These are phyloP conservation scores for Phytophthora brassicae DNA, from an alignment of 352 stramenopile genomes.

Conservation along the genomic window DNA sequence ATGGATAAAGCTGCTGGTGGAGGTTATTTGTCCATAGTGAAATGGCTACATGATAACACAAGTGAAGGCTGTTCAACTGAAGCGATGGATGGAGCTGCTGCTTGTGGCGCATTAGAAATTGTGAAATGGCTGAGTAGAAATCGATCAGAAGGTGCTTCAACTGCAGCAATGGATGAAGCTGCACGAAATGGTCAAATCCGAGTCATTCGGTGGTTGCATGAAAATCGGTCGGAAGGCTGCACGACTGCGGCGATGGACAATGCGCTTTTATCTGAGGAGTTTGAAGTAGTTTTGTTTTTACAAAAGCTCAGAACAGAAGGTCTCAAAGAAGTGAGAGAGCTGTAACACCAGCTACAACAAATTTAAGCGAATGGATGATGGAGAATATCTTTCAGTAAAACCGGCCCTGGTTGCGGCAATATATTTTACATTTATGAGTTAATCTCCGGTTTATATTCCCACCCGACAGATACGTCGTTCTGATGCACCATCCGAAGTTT, in stretches of 20 bases:
- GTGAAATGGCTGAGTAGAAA: constrained; percentile 2
- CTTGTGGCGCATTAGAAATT: constrained; percentile 1
- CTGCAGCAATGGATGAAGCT: not conserved
- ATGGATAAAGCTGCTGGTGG: constrained; percentile 4
- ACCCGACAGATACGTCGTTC: constrained; percentile 30
- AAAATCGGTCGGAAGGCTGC: constrained; percentile 9
- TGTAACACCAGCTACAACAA: not conserved
- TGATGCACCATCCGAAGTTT: constrained; percentile 28
- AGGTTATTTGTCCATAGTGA: not conserved
- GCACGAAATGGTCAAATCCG: not conserved
- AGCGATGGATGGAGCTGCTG: not conserved
- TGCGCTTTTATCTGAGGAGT: not conserved
- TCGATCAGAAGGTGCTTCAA: not conserved
- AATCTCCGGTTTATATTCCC: constrained; percentile 21
- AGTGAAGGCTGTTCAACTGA: not conserved
- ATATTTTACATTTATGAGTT: not conserved
- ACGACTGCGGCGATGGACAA: constrained; percentile 3
- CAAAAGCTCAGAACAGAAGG: not conserved
- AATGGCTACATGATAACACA: not conserved
- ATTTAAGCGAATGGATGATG: not conserved
- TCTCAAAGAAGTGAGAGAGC: not conserved
- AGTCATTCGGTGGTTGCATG: constrained; percentile 2
- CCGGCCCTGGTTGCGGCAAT: too few relatives aligned
- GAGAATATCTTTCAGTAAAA: too few relatives aligned
- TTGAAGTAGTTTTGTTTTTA: constrained; percentile 5